Evolutionary conservation across 2,329 filamentous ascomycete species (phyloP), one percentile per base, ranked within the genome.

Genomic region (Rutstroemia sp.): DNA sequence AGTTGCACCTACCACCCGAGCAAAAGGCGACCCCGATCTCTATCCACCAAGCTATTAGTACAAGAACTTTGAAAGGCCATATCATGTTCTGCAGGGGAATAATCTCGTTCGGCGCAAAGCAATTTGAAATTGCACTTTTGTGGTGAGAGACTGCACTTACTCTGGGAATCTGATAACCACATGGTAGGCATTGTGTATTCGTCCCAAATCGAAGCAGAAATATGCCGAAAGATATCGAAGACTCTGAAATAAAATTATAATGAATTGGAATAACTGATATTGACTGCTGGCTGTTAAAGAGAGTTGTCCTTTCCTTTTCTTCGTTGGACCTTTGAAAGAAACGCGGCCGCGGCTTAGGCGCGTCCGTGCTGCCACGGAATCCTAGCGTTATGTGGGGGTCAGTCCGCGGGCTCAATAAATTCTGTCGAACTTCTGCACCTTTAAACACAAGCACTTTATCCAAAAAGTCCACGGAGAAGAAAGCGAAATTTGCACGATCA

Each of bases 1-100:
- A 54, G 27, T 34, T 34, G 41, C 73, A 87, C 88, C 66, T 86
- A 96, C 92, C 92, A 69, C 91, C 92, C 70, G 90, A 94, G 81
- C 94, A 97, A 79, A 99, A 99, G 71, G 92, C 90, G 61, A 96
- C 92, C 66, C 94, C 94, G 69, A 97, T 88, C 75, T 99, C 94
- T 97, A 69, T 49, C 62, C 57, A 38, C 5, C 7, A 54, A 55
- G 10, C 5, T n/a, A 54, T 69, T 65, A 72, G 69, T 65, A 58
- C 46, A 53, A 8, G 21, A 10, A 9, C 25, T 14, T 10, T 12
- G 5, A n/a, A 25, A 49, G 16, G 23, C 18, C 9, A 12, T 41
- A 47, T 38, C 55, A 16, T 34, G 30, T 46, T 41, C 9, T 56
- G n/a, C 44, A 48, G 5, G 7, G 16, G 5, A 37, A 53, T 49